Evolutionary conservation across 208 protist genomes (phyloP).

Genomic region (Leishmania amazonensis): DNA sequence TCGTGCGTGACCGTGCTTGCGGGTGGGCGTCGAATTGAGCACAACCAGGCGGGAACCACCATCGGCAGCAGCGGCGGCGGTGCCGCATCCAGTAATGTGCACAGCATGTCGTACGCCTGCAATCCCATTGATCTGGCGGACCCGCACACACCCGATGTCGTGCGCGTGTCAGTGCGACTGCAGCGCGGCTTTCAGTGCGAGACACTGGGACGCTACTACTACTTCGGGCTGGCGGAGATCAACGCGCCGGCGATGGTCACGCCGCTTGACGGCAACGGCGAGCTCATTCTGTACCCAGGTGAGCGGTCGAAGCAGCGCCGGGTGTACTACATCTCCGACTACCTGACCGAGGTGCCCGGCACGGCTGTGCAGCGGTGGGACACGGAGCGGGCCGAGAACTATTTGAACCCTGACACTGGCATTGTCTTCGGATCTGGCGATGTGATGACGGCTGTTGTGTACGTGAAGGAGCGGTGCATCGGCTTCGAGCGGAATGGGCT

Average conservation of each 20-base stretch:
- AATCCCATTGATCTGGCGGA: slow-evolving; percentile 69
- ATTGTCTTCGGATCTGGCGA: slow-evolving; percentile 88
- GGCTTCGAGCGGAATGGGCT: slow-evolving; percentile 80
- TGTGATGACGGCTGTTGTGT: slow-evolving; percentile 79
- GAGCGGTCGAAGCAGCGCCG: slow-evolving; percentile 43
- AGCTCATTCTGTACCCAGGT: slow-evolving; percentile 50
- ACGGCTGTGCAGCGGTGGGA: slow-evolving; percentile 55
- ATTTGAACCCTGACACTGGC: slow-evolving; percentile 59
- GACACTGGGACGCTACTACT: slow-evolving; percentile 78
- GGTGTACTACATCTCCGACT: slow-evolving; percentile 71
- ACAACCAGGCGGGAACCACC: slow-evolving; percentile 13
- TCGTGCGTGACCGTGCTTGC: slow-evolving; percentile 28
- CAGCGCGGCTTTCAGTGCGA: slow-evolving; percentile 63
- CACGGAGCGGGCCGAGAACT: slow-evolving; percentile 38
- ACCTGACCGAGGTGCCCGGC: slow-evolving; percentile 46
- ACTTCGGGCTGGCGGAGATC: slow-evolving; percentile 63
- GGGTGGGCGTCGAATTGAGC: slow-evolving; percentile 28
- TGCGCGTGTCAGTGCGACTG: slow-evolving; percentile 71
- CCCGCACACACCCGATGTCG: slow-evolving; percentile 50
- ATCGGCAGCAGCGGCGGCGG: neutral
- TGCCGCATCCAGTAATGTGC: slow-evolving; percentile 24
- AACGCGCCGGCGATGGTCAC: slow-evolving; percentile 21
- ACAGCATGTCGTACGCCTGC: slow-evolving; percentile 42
- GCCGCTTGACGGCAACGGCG: slow-evolving; percentile 3
- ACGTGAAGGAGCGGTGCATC: slow-evolving; percentile 59